Percentiles rank a stretch among this genome's conserved stretches.
phyloP scores from a whole-genome alignment of 306 rosid species.

The Lathyrus tuberosus region DNA sequence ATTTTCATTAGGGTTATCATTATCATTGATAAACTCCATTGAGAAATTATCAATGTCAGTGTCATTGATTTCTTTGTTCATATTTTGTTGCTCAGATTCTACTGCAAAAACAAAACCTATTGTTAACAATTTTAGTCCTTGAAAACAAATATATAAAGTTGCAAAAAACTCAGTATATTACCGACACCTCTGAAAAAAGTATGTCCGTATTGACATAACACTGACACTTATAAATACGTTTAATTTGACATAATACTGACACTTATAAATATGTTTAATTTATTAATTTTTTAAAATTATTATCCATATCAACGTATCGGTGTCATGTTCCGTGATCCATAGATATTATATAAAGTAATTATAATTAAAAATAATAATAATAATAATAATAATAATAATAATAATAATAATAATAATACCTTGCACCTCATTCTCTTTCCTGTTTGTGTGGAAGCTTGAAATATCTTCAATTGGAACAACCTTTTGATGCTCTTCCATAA shows the following conservation, averaged over 20 bases:
- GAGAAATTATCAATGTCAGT: constrained; percentile 57
- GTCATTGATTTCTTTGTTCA: constrained; percentile 51
- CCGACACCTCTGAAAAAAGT: too few relatives aligned
- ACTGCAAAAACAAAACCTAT: constrained; percentile 29
- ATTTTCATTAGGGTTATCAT: constrained; percentile 51
- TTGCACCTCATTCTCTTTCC: constrained; percentile 58
- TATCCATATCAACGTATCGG: too few relatives aligned
- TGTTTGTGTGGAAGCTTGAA: constrained; percentile 55
- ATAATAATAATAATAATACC: constrained; percentile 46
- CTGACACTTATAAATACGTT: too few relatives aligned
- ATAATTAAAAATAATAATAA: too few relatives aligned
- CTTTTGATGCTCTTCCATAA: constrained; percentile 67
- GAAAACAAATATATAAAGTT: neutral
- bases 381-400: too few relatives aligned
- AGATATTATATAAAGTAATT: too few relatives aligned
- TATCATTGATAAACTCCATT: constrained; percentile 66
- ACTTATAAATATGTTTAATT: too few relatives aligned
- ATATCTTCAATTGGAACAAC: constrained; percentile 68
- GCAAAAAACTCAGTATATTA: neutral
- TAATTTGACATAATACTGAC: too few relatives aligned
- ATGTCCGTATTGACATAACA: too few relatives aligned
- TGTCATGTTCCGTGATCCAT: too few relatives aligned
- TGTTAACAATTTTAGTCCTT: neutral
- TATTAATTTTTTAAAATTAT: too few relatives aligned
- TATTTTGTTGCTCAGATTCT: constrained; percentile 45